Conservation (phyloP, 345 rosid genomes). For the Zanthoxylum bungeanum region DNA sequence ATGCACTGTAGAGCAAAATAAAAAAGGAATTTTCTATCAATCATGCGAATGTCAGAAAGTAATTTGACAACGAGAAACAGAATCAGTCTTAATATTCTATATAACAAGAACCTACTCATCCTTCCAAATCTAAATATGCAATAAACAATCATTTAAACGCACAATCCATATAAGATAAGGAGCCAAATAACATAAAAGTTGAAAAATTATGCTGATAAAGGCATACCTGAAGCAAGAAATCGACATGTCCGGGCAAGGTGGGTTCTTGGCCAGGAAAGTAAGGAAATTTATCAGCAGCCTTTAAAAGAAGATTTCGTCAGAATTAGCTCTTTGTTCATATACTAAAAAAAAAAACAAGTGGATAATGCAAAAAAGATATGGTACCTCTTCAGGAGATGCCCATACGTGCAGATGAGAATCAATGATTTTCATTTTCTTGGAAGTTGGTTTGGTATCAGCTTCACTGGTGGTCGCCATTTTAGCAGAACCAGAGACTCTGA, state of each 20-base stretch:
- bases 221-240: conserved; percentile 83
- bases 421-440: conserved; percentile 34
- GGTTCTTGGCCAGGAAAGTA: conserved; percentile 97
- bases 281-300: conserved; percentile 74
- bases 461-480: conserved; percentile 52
- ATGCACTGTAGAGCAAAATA: conserved; percentile 44
- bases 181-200: background rate
- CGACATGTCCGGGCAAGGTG: conserved; percentile 64
- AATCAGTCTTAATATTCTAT: background rate
- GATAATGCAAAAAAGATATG: background rate
- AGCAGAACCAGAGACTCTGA: conserved; percentile 23
- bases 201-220: background rate
- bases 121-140: background rate
- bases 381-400: conserved; percentile 88
- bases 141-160: background rate
- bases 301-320: conserved; percentile 12
- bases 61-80: background rate
- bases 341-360: too few relatives aligned
- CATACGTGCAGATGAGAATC: conserved; percentile 93
- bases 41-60: background rate
- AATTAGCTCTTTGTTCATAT: background rate
- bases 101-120: background rate
- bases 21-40: background rate
- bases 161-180: background rate
- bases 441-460: conserved; percentile 22